Percentiles rank a stretch among this genome's conserved stretches.
Evolutionary conservation across 192 early-diverging fungal genomes (phyloP).

Genomic region (Linnemannia schmuckeri): DNA sequence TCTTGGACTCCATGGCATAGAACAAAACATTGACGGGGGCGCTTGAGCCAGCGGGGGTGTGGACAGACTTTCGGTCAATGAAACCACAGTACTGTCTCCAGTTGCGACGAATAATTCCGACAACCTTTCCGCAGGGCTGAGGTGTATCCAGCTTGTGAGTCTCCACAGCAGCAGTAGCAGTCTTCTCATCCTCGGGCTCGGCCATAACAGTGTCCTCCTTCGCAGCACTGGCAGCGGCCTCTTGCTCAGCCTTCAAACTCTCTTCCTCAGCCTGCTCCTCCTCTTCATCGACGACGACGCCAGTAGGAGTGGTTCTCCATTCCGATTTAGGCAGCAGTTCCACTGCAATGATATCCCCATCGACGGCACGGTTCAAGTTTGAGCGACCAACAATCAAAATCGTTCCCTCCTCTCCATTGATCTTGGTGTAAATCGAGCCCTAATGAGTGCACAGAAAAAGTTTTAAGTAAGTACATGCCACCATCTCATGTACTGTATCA

Average conservation of each 20-base stretch:
- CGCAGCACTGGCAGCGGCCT: conserved; percentile 60
- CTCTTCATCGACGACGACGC: conserved; percentile 81
- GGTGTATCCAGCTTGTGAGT: conserved; percentile 56
- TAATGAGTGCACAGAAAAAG: conserved; percentile 18
- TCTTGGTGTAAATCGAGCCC: conserved; percentile 79
- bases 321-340: conserved; percentile 86
- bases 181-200: conserved; percentile 68
- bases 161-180: conserved; percentile 81
- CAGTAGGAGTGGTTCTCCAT: conserved; percentile 84
- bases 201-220: conserved; percentile 70
- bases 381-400: conserved; percentile 87
- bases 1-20: conserved; percentile 91
- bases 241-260: conserved; percentile 41
- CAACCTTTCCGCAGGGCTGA: conserved; percentile 88
- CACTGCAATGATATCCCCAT: conserved; percentile 93
- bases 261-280: conserved; percentile 78
- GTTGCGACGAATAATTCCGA: conserved; percentile 95
- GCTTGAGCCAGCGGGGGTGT: conserved; percentile 69
- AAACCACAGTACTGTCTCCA: conserved; percentile 96
- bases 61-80: conserved; percentile 78
- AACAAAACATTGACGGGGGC: conserved; percentile 83
- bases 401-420: conserved; percentile 80
- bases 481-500: neutral
- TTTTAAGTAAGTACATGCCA: neutral
- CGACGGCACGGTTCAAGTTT: conserved; percentile 90